Evolutionary conservation across 2,329 filamentous ascomycete species (phyloP).

Genomic region (Fusarium transvaalense): DNA sequence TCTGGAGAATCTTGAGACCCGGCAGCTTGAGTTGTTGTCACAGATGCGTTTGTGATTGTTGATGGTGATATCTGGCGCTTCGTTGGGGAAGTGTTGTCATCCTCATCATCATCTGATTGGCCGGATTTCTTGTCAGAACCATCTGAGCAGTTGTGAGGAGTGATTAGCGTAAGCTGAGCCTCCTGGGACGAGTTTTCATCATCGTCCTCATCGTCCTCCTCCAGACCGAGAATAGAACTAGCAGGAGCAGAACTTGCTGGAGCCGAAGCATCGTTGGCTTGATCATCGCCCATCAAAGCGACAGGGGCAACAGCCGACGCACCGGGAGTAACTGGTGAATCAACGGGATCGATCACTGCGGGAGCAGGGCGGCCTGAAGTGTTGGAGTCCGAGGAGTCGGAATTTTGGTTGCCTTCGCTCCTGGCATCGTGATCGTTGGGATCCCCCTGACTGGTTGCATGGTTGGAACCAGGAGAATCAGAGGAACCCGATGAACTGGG

Average conservation of each 20-base stretch:
- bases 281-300: too few relatives aligned
- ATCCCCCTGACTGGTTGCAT: background rate
- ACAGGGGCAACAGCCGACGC: too few relatives aligned
- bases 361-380: background rate
- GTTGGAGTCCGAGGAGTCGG: background rate
- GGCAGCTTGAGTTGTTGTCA: background rate
- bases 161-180: too few relatives aligned
- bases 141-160: conserved; percentile 2
- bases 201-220: background rate
- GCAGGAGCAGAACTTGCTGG: too few relatives aligned
- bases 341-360: too few relatives aligned
- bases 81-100: background rate
- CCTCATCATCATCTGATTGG: conserved; percentile 11
- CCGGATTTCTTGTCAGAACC: conserved; percentile 2
- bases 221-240: background rate
- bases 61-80: conserved; percentile 14
- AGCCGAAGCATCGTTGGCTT: too few relatives aligned
- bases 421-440: background rate
- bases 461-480: background rate
- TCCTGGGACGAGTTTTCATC: too few relatives aligned
- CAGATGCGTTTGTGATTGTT: background rate
- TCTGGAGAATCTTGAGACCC: background rate
- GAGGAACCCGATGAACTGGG: background rate
- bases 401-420: too few relatives aligned
- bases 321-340: too few relatives aligned